A percentile compares a stretch with the other conserved stretches of the same genome.
phyloP scores from a whole-genome alignment of 352 stramenopile species.

The Blastocystis sp. region DNA sequence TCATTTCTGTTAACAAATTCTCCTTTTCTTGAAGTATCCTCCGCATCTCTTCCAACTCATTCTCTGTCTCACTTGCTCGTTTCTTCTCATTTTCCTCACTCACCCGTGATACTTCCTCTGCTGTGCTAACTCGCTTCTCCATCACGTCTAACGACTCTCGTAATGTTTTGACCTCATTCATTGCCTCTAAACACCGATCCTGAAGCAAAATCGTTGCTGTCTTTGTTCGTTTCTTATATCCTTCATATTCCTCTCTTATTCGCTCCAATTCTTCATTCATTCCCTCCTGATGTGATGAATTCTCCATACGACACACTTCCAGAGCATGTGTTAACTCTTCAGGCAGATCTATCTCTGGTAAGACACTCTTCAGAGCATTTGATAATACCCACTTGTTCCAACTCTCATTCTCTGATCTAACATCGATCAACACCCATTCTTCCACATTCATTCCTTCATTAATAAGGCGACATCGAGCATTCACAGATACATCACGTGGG shows the following conservation, averaged over 20 bases:
- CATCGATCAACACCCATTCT: conserved; percentile 3
- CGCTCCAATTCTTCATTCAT: neutral
- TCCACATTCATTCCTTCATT: neutral
- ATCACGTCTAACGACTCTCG: neutral
- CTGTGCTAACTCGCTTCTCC: neutral
- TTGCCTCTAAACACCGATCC: neutral
- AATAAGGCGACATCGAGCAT: neutral
- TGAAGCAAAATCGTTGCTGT: conserved; percentile 32
- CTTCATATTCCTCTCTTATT: neutral
- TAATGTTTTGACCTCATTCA: neutral
- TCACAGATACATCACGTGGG: neutral
- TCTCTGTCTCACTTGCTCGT: neutral
- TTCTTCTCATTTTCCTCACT: neutral
- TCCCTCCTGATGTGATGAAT: neutral
- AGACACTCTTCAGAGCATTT: neutral
- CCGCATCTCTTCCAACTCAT: neutral
- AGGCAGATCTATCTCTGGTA: neutral
- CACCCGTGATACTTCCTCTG: neutral
- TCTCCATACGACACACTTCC: neutral
- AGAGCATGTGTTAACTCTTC: conserved; percentile 2
- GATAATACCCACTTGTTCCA: conserved; percentile 11
- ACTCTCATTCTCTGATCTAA: neutral
- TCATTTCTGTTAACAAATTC: neutral
- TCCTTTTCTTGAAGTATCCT: neutral
- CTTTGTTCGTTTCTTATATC: conserved; percentile 44